A percentile compares a stretch with the other conserved stretches of the same genome.
Evolutionary conservation across 2,329 filamentous ascomycete genomes (phyloP).

Genomic region (Colletotrichum navitas): DNA sequence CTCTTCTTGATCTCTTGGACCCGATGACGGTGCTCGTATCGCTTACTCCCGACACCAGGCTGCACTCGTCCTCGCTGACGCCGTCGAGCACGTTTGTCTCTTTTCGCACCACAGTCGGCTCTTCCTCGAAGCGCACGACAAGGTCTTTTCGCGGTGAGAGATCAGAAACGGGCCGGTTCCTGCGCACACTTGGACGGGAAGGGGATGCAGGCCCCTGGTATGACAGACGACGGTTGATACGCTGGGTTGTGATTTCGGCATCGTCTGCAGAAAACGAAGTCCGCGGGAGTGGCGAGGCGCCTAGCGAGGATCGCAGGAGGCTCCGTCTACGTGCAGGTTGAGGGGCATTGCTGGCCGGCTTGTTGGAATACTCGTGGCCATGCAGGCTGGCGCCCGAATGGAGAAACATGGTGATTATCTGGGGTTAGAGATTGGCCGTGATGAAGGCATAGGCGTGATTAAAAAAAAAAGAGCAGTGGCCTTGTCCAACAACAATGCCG

Average conservation of each 20-base stretch:
- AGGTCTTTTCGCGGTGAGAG: constrained; percentile 55
- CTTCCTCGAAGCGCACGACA: constrained; percentile 62
- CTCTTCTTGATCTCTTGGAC: constrained; percentile 41
- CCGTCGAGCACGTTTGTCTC: constrained; percentile 42
- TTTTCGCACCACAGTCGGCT: constrained; percentile 48
- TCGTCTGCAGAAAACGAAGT: constrained; percentile 30
- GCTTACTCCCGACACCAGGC: constrained; percentile 60
- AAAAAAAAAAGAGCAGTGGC: background rate
- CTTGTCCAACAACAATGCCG: background rate
- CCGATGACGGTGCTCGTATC: constrained; percentile 57
- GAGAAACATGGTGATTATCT: constrained; percentile 63
- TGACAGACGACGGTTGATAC: constrained; percentile 28
- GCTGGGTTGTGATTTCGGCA: constrained; percentile 13
- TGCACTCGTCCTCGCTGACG: constrained; percentile 64
- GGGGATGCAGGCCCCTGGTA: constrained; percentile 30
- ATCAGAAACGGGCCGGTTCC: constrained; percentile 54
- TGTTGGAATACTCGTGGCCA: constrained; percentile 69
- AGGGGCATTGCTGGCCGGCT: constrained; percentile 47
- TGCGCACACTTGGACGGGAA: constrained; percentile 41
- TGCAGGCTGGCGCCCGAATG: constrained; percentile 71
- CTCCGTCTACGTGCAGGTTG: constrained; percentile 52
- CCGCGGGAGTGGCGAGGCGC: constrained; percentile 40
- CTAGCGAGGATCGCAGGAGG: constrained; percentile 59
- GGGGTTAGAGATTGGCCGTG: background rate
- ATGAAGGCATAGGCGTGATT: constrained; percentile 19